These are phyloP conservation scores for Jaminaea rosea DNA, from an alignment of 1,284 basidiomycete species.

Conservation along the genomic window DNA sequence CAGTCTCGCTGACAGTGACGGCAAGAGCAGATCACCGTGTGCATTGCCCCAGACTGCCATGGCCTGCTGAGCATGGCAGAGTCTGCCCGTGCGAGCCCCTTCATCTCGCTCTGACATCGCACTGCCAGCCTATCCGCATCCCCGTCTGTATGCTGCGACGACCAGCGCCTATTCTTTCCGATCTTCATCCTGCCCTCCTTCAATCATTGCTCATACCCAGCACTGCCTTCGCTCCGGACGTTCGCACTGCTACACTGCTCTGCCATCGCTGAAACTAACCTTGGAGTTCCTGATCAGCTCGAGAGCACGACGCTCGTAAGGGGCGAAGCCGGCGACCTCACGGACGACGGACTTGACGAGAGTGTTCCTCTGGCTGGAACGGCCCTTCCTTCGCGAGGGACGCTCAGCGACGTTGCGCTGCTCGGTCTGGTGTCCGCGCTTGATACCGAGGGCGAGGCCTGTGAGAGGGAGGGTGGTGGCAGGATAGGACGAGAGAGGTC, in stretches of 20 bases:
- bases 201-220: not conserved
- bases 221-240: not conserved
- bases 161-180: too few species aligned
- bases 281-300: slow-evolving; percentile 98
- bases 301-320: slow-evolving; percentile 97
- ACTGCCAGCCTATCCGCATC: too few species aligned
- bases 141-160: too few species aligned
- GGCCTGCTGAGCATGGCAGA: too few species aligned
- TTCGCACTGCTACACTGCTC: not conserved
- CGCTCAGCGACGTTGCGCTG: slow-evolving; percentile 67
- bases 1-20: too few species aligned
- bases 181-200: not conserved
- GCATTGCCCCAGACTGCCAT: too few species aligned
- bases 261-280: slow-evolving; percentile 52
- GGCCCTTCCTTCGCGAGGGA: slow-evolving; percentile 87
- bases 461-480: too few species aligned
- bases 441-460: slow-evolving; percentile 85
- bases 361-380: slow-evolving; percentile 56
- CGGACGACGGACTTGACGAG: slow-evolving; percentile 38
- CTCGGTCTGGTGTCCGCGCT: slow-evolving; percentile 88
- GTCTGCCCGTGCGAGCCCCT: too few species aligned
- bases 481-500: too few species aligned
- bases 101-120: too few species aligned
- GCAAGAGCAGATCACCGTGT: too few species aligned
- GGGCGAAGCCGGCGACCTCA: slow-evolving; percentile 75